Percentiles rank a stretch among this genome's conserved stretches.
Conservation (phyloP, 257 asterid genomes). For the Solanum bulbocastanum region DNA sequence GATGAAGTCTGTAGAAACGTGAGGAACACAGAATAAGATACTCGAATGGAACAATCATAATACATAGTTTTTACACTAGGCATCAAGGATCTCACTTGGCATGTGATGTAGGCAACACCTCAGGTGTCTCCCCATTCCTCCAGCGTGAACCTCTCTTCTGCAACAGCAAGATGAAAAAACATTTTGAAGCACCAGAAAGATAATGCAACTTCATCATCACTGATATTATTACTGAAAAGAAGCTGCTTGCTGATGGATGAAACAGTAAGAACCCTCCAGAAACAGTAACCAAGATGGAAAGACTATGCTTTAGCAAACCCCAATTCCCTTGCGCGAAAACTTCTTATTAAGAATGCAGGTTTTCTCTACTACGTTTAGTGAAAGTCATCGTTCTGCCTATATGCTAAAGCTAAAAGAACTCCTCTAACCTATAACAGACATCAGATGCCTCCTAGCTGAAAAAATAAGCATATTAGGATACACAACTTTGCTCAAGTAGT, state of each 20-base stretch:
- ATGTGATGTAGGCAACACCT: conserved; percentile 47
- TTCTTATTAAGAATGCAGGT: not conserved
- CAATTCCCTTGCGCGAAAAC: not conserved
- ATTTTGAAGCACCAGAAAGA: not conserved
- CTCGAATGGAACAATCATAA: not conserved
- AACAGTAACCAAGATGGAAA: not conserved
- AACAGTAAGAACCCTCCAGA: not conserved
- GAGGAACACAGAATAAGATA: conserved; percentile 1
- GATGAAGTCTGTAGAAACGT: conserved; percentile 65
- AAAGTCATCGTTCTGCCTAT: not conserved
- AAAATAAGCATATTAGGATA: not conserved
- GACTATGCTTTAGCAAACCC: not conserved
- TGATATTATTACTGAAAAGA: not conserved
- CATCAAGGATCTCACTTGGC: conserved; percentile 56
- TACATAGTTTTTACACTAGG: conserved; percentile 1
- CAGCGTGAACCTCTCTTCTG: conserved; percentile 75
- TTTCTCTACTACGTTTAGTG: not conserved
- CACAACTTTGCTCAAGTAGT: not conserved
- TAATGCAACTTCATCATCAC: not conserved
- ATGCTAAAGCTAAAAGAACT: not conserved
- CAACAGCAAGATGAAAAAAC: conserved; percentile 1
- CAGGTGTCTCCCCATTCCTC: conserved; percentile 67
- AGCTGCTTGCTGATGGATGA: not conserved
- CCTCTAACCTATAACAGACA: not conserved
- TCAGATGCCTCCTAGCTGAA: not conserved